Conservation (phyloP, 306 rosid species). For the Malus domestica region ASM211411v1 NC_041790.1:8733001-8733500, state of each 20-base stretch:
- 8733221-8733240: neutral
- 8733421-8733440: neutral
- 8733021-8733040: neutral
- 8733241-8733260: neutral
- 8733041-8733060: neutral
- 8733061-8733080: neutral
- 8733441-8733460: neutral
- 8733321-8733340: neutral
- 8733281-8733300: neutral
- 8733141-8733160: slow-evolving; percentile 98
- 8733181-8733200: slow-evolving; percentile 64
- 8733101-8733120: neutral
- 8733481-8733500: neutral
- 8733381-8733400: neutral
- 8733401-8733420: neutral
- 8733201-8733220: neutral
- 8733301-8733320: neutral
- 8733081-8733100: neutral
- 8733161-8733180: slow-evolving; percentile 96
- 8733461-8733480: neutral
- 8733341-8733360: neutral
- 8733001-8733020: neutral
- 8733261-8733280: neutral
- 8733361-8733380: neutral
- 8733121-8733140: slow-evolving; percentile 36